These are phyloP conservation scores for Botrytis pseudocinerea DNA, from an alignment of 2,329 filamentous ascomycete species.

Conservation along the genomic window DNA sequence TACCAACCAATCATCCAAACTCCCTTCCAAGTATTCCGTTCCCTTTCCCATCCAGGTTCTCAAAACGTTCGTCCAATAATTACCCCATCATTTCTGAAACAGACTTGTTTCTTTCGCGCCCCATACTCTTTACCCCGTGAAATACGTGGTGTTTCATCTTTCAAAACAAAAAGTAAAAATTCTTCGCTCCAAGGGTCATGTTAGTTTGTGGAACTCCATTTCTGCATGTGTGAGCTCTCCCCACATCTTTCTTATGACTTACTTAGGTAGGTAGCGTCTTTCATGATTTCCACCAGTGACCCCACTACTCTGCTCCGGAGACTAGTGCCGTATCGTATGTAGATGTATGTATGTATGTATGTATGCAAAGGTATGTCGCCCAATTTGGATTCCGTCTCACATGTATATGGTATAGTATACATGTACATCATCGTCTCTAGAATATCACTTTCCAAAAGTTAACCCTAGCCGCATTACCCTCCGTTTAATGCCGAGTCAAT, in stretches of 20 bases:
- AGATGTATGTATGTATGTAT: conserved; percentile 3
- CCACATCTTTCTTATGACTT: neutral
- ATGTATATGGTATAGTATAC: neutral
- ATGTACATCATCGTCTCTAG: conserved; percentile 5
- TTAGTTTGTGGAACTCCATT: neutral
- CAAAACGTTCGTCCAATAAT: conserved; percentile 1
- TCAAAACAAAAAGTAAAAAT: neutral
- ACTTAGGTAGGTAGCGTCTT: neutral
- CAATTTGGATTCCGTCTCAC: neutral
- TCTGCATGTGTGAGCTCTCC: neutral
- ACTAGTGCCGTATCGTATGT: neutral
- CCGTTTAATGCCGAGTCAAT: conserved; percentile 7
- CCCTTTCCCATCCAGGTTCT: neutral
- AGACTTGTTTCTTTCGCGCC: neutral
- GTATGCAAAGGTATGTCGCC: neutral
- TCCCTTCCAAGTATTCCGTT: neutral
- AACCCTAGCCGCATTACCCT: conserved; percentile 3
- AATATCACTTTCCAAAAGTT: neutral
- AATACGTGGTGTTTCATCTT: conserved; percentile 22
- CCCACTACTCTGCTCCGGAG: conserved; percentile 4
- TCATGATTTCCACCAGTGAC: neutral
- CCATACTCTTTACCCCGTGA: conserved; percentile 8
- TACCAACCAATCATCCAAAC: neutral
- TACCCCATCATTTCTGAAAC: conserved; percentile 10
- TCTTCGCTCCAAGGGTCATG: neutral